Percentiles rank a stretch among this genome's conserved stretches.
phyloP scores from a whole-genome alignment of 768 basidiomycete genomes.

The Mycena sanguinolenta region DNA sequence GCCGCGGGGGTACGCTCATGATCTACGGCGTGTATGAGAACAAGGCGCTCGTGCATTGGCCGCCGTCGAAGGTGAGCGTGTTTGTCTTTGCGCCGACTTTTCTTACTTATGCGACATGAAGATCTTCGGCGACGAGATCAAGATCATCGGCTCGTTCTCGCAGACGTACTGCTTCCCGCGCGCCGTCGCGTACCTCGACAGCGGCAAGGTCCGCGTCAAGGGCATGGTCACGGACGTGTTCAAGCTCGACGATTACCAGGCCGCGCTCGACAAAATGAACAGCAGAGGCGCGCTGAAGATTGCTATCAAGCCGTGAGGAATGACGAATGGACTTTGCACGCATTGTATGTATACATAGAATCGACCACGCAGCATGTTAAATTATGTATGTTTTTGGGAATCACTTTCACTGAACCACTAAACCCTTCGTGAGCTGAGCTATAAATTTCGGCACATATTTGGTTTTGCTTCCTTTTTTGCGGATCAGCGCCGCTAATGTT shows the following conservation, averaged over 20 bases:
- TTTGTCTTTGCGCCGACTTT: background rate
- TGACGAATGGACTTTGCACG: background rate
- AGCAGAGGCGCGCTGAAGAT: conserved; percentile 60
- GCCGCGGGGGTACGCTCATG: conserved; percentile 87
- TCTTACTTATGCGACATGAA: conserved; percentile 45
- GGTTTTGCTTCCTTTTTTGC: background rate
- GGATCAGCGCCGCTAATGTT: background rate
- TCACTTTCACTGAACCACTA: background rate
- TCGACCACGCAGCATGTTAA: background rate
- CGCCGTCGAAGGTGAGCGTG: conserved; percentile 78
- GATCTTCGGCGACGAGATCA: conserved; percentile 80
- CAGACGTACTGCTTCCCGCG: conserved; percentile 94
- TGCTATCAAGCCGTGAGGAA: conserved; percentile 64
- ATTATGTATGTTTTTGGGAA: background rate
- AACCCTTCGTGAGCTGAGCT: background rate
- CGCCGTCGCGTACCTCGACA: conserved; percentile 91
- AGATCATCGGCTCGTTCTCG: conserved; percentile 94
- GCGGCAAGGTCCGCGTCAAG: conserved; percentile 84
- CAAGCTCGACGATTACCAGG: conserved; percentile 62
- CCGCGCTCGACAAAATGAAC: conserved; percentile 68
- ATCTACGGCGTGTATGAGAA: conserved; percentile 94
- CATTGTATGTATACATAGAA: background rate
- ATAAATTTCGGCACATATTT: background rate
- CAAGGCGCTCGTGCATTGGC: conserved; percentile 87
- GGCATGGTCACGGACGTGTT: conserved; percentile 71